phyloP scores from a whole-genome alignment of 1,284 basidiomycete genomes.

The Pisolithus thermaeus region DNA sequence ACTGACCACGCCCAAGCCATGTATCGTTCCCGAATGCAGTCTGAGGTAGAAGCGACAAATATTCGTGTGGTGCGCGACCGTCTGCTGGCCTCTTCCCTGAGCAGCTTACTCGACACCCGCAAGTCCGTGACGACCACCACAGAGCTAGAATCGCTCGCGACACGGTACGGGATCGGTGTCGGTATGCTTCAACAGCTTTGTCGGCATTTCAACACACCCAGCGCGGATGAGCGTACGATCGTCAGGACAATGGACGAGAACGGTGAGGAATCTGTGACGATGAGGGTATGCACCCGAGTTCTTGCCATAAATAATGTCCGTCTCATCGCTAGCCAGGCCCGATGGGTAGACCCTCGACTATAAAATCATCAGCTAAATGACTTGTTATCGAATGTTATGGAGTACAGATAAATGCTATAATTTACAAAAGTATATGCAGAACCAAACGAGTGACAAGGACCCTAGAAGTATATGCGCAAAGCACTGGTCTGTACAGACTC shows the following conservation, averaged over 20 bases:
- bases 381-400: background rate
- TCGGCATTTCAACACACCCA: constrained; percentile 66
- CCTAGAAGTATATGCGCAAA: constrained; percentile 68
- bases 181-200: constrained; percentile 52
- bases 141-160: constrained; percentile 42
- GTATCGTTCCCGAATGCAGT: constrained; percentile 46
- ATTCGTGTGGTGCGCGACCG: constrained; percentile 34
- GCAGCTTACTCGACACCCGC: constrained; percentile 59
- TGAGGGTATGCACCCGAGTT: constrained; percentile 41
- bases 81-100: constrained; percentile 52
- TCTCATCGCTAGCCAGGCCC: constrained; percentile 14
- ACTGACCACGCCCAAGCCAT: constrained; percentile 36
- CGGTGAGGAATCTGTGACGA: constrained; percentile 55
- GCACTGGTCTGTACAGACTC: constrained; percentile 60
- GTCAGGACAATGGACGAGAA: constrained; percentile 46
- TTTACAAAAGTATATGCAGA: background rate
- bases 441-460: too few species aligned
- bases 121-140: constrained; percentile 40
- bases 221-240: constrained; percentile 48
- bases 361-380: background rate
- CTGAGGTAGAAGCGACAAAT: constrained; percentile 50
- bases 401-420: constrained; percentile 2
- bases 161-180: constrained; percentile 53
- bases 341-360: constrained; percentile 23
- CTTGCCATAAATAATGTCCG: background rate